A percentile compares a stretch with the other conserved stretches of the same genome.
Evolutionary conservation across 805 yeast species (phyloP).

Genomic region (Suhomyces pyralidae): DNA sequence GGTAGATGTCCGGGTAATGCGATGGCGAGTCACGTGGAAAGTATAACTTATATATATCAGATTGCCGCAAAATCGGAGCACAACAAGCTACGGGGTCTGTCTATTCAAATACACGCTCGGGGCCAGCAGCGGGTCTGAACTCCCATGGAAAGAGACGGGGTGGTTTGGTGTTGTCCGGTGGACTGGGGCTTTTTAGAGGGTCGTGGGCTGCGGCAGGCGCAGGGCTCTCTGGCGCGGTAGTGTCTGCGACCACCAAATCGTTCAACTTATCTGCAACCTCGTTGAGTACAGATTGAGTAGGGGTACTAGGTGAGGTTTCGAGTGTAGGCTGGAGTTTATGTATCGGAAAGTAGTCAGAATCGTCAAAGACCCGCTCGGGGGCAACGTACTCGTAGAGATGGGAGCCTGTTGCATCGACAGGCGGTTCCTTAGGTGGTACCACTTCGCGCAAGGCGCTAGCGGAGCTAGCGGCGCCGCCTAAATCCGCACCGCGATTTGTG

Average conservation of each 20-base stretch:
- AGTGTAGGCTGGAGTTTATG: constrained; percentile 17
- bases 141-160: constrained; percentile 38
- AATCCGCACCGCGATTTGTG: neutral
- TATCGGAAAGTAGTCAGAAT: constrained; percentile 27
- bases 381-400: constrained; percentile 1
- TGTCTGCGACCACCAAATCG: constrained; percentile 8
- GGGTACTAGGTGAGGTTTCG: neutral
- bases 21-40: constrained; percentile 1
- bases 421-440: neutral
- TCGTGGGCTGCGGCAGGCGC: constrained; percentile 7
- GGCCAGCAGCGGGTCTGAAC: constrained; percentile 14
- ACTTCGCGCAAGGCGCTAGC: neutral
- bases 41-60: neutral
- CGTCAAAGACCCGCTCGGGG: constrained; percentile 33
- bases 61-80: neutral
- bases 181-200: neutral
- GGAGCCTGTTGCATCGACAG: neutral
- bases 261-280: constrained; percentile 10
- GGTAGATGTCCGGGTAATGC: constrained; percentile 10
- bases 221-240: neutral
- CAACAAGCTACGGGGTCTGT: neutral
- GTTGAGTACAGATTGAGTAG: neutral
- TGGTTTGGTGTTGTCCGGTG: constrained; percentile 1
- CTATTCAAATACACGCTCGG: constrained; percentile 23
- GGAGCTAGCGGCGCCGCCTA: no score